phyloP scores from a whole-genome alignment of 768 basidiomycete species.

The Favolaschia claudopus region DNA sequence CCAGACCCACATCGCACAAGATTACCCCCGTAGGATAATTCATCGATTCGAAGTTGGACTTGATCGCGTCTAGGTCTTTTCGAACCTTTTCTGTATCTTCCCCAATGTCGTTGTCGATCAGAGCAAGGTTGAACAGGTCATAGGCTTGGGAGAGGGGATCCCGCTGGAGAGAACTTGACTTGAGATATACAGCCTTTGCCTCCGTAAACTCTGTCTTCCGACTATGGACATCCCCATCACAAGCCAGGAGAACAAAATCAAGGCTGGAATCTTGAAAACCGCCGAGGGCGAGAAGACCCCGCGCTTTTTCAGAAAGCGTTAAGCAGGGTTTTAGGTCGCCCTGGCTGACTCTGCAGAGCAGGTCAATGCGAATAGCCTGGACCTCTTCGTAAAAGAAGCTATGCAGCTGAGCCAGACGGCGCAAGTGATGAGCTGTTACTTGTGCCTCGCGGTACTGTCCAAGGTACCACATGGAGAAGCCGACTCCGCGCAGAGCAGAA shows the following conservation, averaged over 20 bases:
- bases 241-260: background rate
- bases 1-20: background rate
- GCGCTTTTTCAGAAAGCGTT: conserved; percentile 1
- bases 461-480: conserved; percentile 2
- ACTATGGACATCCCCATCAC: conserved; percentile 15
- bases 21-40: conserved; percentile 9
- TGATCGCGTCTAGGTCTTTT: background rate
- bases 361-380: conserved; percentile 5
- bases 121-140: conserved; percentile 3
- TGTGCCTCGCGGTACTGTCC: conserved; percentile 12
- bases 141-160: conserved; percentile 12
- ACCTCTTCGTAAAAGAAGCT: conserved; percentile 7
- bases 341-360: background rate
- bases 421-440: background rate
- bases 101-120: conserved; percentile 8
- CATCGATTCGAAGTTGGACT: background rate
- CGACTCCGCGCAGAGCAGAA: background rate
- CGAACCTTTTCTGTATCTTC: background rate
- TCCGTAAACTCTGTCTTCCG: conserved; percentile 20
- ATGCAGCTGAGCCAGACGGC: conserved; percentile 6
- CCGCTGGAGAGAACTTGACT: background rate
- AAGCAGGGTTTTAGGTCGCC: conserved; percentile 2
- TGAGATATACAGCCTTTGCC: conserved; percentile 5
- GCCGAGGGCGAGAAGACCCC: conserved; percentile 9
- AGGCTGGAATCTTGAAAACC: background rate